Conservation (phyloP, 2,329 filamentous ascomycete species). For the Xylariaceae sp. region DNA sequence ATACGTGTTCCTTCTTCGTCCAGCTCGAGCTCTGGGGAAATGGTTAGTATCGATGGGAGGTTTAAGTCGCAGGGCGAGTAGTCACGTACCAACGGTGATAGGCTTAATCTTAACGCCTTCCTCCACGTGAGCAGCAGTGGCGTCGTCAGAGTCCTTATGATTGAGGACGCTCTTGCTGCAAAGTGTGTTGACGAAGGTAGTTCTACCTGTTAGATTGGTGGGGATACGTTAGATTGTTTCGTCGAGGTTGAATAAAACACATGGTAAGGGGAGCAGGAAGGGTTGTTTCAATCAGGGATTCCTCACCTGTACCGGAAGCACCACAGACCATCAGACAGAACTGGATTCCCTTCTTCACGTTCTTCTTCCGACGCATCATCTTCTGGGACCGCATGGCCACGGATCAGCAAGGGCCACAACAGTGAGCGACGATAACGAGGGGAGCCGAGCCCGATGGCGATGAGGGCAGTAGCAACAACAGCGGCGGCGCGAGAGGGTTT, state of each 20-base stretch:
- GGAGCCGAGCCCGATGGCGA: not conserved
- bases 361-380: slow-evolving; percentile 99
- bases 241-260: not conserved
- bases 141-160: slow-evolving; percentile 91
- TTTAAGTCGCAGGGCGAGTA: not conserved
- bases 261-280: slow-evolving; percentile 1
- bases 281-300: slow-evolving; percentile 9
- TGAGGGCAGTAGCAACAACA: too few relatives aligned
- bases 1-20: slow-evolving; percentile 98
- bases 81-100: slow-evolving; percentile 80
- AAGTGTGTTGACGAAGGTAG: slow-evolving; percentile 98
- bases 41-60: slow-evolving; percentile 20
- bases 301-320: slow-evolving; percentile 93
- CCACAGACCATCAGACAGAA: slow-evolving; percentile 99
- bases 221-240: slow-evolving; percentile 4
- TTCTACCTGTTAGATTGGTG: slow-evolving; percentile 63
- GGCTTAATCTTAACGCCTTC: slow-evolving; percentile 99
- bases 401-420: slow-evolving; percentile 18
- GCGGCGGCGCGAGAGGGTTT: too few relatives aligned
- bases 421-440: not conserved
- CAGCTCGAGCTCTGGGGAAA: slow-evolving; percentile 72
- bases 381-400: slow-evolving; percentile 52
- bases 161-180: slow-evolving; percentile 90
- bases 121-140: slow-evolving; percentile 82
- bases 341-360: slow-evolving; percentile 99